Base-by-base conservation (phyloP, 1,139 yeast species). In the Zygoascus sp. region DNA sequence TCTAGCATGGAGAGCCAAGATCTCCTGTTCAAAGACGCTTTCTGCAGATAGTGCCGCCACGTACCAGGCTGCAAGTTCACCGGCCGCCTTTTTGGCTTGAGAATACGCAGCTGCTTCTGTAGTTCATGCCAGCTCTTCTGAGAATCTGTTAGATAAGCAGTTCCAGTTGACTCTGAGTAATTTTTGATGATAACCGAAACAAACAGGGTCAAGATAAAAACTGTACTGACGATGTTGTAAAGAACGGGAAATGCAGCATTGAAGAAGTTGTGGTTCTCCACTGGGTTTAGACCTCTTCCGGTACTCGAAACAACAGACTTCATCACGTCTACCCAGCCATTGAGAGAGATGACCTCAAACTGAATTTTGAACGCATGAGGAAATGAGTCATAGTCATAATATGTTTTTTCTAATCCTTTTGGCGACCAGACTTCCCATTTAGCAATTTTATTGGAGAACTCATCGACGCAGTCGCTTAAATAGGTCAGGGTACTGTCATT, bases 71-170 rank as follows among this genome's bases (percentile, higher is more conserved):
- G 60, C 2, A 69, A 57, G 23, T 73, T 69, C 40, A 81, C 81
- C 43, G 89, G 74, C 46, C 75, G 75, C 15, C 60, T 54, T 1
- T 87, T 79, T 0, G 97, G 96, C 39, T 68, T 69, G 0, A 83
- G 85, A 58, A 83, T 85, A 16, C 75, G 67, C 45, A 92, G 67
- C 9, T 85, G 73, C 57, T 82, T 81, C 53, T 80, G 80, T 13
- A 89, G 83, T 56, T 89, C 97, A 53, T 83, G 77, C 96, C 97
- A 92, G 0, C 94, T 79, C 36, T 80, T 77, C 63, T 92, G 97
- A 44, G 83, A 88, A 11, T 76, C 73, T 0, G 96, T 89, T 67
- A 83, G 72, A 59, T 76, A 90, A 0, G 96, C 97, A 49, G 86
- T 76, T 7, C 97, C 97, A 0, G 95, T 80, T n/a, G 83, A 76